These are phyloP conservation scores for Danielia reshetovae DNA, from an alignment of 805 yeast genomes.

Conservation along the genomic window DNA sequence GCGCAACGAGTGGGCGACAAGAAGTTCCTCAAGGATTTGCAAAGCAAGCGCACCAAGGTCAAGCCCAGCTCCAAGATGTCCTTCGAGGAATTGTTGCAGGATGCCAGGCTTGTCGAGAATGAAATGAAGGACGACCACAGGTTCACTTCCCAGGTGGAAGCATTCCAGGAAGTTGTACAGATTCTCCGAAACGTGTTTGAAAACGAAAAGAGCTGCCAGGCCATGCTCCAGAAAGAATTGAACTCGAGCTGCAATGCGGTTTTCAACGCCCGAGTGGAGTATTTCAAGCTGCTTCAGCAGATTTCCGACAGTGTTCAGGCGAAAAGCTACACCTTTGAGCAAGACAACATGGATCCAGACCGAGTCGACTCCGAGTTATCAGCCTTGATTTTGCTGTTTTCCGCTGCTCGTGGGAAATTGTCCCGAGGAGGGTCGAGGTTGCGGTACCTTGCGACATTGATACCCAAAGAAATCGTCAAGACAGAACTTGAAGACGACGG, in stretches of 20 bases:
- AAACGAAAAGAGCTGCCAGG: conserved; percentile 40
- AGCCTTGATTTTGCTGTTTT: conserved; percentile 6
- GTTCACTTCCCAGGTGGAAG: conserved; percentile 17
- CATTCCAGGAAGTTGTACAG: conserved; percentile 18
- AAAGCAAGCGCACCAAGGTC: conserved; percentile 18
- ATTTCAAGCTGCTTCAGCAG: conserved; percentile 79
- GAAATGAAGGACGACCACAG: conserved; percentile 21
- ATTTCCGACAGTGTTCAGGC: conserved; percentile 75
- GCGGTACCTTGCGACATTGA: conserved; percentile 30
- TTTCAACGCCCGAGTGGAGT: conserved; percentile 76
- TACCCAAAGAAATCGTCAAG: conserved; percentile 4
- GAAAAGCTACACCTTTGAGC: conserved; percentile 9
- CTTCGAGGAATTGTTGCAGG: conserved; percentile 27
- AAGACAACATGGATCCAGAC: conserved; percentile 3
- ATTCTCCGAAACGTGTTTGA: conserved; percentile 32
- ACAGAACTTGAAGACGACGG: conserved; percentile 30
- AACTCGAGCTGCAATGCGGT: conserved; percentile 54
- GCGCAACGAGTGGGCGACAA: conserved; percentile 23
- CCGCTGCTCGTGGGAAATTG: conserved; percentile 12
- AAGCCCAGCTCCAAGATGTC: conserved; percentile 29
- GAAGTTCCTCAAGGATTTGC: conserved; percentile 22
- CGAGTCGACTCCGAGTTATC: conserved; percentile 4
- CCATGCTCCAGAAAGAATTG: conserved; percentile 42
- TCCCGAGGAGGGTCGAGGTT: conserved; percentile 33
- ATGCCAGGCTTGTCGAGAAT: conserved; percentile 17